A percentile compares a stretch with the other conserved stretches of the same genome.
Conservation (phyloP, 306 rosid genomes). For the Betula pendula region DNA sequence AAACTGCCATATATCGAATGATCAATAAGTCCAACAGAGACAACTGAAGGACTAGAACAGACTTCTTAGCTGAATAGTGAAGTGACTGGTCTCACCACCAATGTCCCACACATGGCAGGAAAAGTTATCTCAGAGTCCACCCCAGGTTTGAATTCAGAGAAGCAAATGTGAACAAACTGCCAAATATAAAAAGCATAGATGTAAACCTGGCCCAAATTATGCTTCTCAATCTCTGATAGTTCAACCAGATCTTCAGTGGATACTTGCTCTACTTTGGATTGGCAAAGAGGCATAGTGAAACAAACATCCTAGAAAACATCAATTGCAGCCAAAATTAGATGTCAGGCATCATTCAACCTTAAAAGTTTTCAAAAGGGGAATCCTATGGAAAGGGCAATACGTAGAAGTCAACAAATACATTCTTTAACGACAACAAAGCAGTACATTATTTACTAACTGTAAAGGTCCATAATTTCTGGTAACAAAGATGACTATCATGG, state of each 20-base stretch:
- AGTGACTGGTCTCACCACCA: background rate
- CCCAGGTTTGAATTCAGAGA: conserved; percentile 21
- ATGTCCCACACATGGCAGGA: background rate
- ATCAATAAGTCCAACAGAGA: conserved; percentile 9
- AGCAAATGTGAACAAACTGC: conserved; percentile 1
- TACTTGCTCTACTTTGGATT: conserved; percentile 78
- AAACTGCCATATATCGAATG: conserved; percentile 14
- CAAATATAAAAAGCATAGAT: conserved; percentile 11
- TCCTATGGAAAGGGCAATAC: background rate
- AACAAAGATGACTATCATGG: background rate
- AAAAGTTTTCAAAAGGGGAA: background rate
- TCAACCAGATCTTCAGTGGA: conserved; percentile 80
- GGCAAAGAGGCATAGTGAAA: conserved; percentile 96
- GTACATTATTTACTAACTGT: background rate
- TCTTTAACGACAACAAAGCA: no score
- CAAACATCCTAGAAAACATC: conserved; percentile 60
- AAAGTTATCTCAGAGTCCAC: conserved; percentile 12
- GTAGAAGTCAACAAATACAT: background rate
- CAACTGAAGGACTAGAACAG: background rate
- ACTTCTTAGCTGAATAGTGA: background rate
- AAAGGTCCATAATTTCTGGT: background rate
- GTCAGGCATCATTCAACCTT: conserved; percentile 1
- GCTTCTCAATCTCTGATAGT: conserved; percentile 93
- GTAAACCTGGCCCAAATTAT: conserved; percentile 88
- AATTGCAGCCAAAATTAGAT: conserved; percentile 17